These are phyloP conservation scores for Salinomyces thailandicus DNA, from an alignment of 2,329 filamentous ascomycete species.

Conservation along the genomic window DNA sequence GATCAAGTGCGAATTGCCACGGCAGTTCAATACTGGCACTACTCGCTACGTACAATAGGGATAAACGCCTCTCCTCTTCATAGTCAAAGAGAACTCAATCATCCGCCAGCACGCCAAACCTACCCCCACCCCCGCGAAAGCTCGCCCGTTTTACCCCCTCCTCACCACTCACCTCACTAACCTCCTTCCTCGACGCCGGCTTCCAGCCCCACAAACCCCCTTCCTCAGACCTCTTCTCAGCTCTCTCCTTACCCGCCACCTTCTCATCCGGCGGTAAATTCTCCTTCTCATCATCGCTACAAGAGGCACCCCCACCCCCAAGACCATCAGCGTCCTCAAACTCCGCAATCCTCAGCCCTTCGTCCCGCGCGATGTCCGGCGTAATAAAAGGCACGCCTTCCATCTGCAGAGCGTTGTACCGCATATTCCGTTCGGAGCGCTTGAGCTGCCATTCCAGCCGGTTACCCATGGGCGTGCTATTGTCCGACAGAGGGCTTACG, in stretches of 20 bases:
- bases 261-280: background rate
- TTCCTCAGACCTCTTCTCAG: background rate
- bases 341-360: background rate
- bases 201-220: background rate
- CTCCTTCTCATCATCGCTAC: background rate
- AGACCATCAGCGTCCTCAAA: background rate
- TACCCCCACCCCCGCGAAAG: background rate
- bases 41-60: too few species aligned
- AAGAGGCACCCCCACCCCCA: background rate
- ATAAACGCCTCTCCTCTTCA: too few species aligned
- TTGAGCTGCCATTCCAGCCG: constrained; percentile 14
- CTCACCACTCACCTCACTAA: background rate
- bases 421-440: constrained; percentile 18
- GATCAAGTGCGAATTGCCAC: too few species aligned
- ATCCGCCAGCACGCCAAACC: too few species aligned
- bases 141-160: background rate
- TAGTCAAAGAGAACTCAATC: too few species aligned
- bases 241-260: background rate
- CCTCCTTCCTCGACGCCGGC: background rate
- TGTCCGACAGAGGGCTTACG: background rate
- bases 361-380: background rate
- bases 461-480: constrained; percentile 14
- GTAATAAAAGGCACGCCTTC: background rate
- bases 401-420: constrained; percentile 17
- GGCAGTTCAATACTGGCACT: too few species aligned